Base-by-base conservation (phyloP, 2,329 filamentous ascomycete genomes). In the Cercospora sp. region DNA sequence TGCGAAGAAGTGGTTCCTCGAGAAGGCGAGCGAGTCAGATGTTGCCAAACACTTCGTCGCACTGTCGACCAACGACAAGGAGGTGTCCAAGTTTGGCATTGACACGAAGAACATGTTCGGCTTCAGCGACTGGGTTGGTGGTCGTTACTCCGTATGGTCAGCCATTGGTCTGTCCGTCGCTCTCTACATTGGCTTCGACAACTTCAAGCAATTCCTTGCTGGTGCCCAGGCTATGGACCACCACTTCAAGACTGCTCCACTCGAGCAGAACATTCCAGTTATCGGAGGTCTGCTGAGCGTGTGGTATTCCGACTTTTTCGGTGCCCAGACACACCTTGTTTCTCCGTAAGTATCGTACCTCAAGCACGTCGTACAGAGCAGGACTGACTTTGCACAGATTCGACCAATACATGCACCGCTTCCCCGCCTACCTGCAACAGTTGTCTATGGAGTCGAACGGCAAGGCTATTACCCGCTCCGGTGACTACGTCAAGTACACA, bases 51-150 rank as follows among this genome's bases (percentile, higher is more conserved):
- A 99, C 87, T 99, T 99, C 79, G 95, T 97, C 67, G 95, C 95
- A 57, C 89, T 99, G 63, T 98, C 95, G 61, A 99, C 95, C 81
- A 99, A 99, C 83, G 91, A 94, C 83, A 81, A 85, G 64, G 94
- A 98, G 85, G 95, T 99, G 70, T 93, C 91, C 83, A 98, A 98
- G 86, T 99, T 99, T 77, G 95, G 95, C 73, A 99, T 99, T 78
- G 94, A 98, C 84, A 90, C 90, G 83, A 94, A 94, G 87, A 99
- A 98, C 87, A 99, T 99, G 95, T 99, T 99, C 79, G 94, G 93
- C 76, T 99, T 99, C 80, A 94, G 94, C 82, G 96, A 92, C 83
- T 99, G 95, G 95, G 94, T 98, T 63, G 95, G 95, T 80, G 95
- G 95, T 67, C 91, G 95, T 69, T 99, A 99, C 88, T 97, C 93